Evolutionary conservation across 1,139 yeast genomes (phyloP).

Genomic region (Hemisphaericaspora xylofermentans): DNA sequence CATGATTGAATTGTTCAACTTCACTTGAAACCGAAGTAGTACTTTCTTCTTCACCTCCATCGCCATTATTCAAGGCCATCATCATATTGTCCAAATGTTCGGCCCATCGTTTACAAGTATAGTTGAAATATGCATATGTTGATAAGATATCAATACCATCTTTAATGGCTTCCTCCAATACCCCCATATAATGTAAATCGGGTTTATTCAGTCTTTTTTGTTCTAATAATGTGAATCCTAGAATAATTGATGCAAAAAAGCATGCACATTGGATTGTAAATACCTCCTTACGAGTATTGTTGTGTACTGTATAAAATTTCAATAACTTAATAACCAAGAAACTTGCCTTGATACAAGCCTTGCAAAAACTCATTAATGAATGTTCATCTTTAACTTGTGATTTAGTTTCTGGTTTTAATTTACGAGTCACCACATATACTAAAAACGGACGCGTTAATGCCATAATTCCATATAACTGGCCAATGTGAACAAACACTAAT

Average conservation of each 20-base stretch:
- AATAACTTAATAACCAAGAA: constrained; percentile 16
- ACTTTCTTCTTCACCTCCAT: background rate
- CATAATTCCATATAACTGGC: constrained; percentile 41
- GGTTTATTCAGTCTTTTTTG: constrained; percentile 12
- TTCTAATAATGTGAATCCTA: constrained; percentile 16
- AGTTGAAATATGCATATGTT: constrained; percentile 11
- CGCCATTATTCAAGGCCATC: constrained; percentile 9
- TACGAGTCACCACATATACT: constrained; percentile 22
- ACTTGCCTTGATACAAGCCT: constrained; percentile 18
- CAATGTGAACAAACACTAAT: constrained; percentile 34
- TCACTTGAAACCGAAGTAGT: constrained; percentile 8
- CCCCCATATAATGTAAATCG: constrained; percentile 15
- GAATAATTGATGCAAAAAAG: constrained; percentile 13
- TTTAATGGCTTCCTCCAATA: constrained; percentile 13
- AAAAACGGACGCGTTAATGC: constrained; percentile 47
- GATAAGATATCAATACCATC: constrained; percentile 12
- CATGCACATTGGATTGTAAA: constrained; percentile 14
- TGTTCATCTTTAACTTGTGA: constrained; percentile 13
- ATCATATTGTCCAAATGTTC: constrained; percentile 14
- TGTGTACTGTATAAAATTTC: constrained; percentile 10
- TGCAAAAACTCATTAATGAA: constrained; percentile 15
- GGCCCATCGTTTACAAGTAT: constrained; percentile 15
- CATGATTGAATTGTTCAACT: constrained; percentile 12
- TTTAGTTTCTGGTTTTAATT: constrained; percentile 12
- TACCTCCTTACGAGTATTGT: constrained; percentile 12